A percentile compares a stretch with the other conserved stretches of the same genome.
Conservation (phyloP, 1,139 yeast genomes). For the Geotrichum carabidarum region DNA sequence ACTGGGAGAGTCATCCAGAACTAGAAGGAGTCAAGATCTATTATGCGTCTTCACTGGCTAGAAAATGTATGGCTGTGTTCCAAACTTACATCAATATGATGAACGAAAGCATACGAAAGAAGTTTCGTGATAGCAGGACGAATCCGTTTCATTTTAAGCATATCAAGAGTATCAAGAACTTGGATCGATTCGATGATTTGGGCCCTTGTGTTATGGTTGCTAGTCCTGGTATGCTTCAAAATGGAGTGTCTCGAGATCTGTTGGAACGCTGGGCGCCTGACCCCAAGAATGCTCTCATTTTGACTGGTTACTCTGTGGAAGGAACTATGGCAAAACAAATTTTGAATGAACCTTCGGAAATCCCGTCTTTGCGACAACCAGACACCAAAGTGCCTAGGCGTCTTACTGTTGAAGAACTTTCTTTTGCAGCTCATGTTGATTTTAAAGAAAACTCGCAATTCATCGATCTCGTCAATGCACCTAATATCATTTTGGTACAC, state of each 20-base stretch:
- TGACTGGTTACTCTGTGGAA: slow-evolving; percentile 97
- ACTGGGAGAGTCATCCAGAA: slow-evolving; percentile 83
- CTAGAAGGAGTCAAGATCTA: slow-evolving; percentile 76
- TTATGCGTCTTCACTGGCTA: slow-evolving; percentile 89
- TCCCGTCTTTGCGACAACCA: slow-evolving; percentile 73
- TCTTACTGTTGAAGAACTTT: slow-evolving; percentile 84
- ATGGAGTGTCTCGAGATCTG: slow-evolving; percentile 86
- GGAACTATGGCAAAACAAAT: slow-evolving; percentile 95
- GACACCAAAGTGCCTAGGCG: slow-evolving; percentile 84
- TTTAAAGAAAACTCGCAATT: slow-evolving; percentile 88
- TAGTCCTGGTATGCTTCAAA: slow-evolving; percentile 96
- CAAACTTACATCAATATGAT: slow-evolving; percentile 95
- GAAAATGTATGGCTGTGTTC: slow-evolving; percentile 94
- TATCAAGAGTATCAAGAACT: slow-evolving; percentile 69
- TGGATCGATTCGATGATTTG: slow-evolving; percentile 83
- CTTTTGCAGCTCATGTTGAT: slow-evolving; percentile 98
- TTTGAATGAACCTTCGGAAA: slow-evolving; percentile 80
- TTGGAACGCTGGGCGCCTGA: slow-evolving; percentile 98
- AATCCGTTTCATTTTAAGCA: slow-evolving; percentile 90
- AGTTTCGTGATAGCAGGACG: slow-evolving; percentile 66
- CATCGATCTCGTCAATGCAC: slow-evolving; percentile 81
- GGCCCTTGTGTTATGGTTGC: slow-evolving; percentile 97
- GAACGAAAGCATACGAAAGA: slow-evolving; percentile 83
- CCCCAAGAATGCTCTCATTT: slow-evolving; percentile 74
- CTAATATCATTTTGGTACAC: slow-evolving; percentile 75